Evolutionary conservation across 768 basidiomycete genomes (phyloP), one percentile per base, ranked within the genome.

Genomic region (Lactarius hatsudake): DNA sequence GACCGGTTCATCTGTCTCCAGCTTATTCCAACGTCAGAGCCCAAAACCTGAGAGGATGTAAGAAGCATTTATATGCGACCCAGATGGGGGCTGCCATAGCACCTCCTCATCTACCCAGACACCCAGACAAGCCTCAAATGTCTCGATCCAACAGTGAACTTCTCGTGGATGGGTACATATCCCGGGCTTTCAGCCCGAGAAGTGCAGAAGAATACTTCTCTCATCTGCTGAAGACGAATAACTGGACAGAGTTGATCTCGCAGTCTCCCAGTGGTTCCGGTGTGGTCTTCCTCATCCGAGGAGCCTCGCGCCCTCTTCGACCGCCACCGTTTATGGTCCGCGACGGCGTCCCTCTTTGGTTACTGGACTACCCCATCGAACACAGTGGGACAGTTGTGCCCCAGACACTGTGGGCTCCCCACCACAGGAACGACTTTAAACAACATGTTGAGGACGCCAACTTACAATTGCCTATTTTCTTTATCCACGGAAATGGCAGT

Each of bases 401-500:
- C 2, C 66, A 67, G 58, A 15, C 7, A 42, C 54, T 58, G 20
- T 68, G 68, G 68, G 38, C 48, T 2, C 68, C 68, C 20, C 56
- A 43, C 15, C 53, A 61, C 5, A 60, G 18, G 10, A 58, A 28
- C 23, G 68, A 69, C 45, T 26, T 38, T 2, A 62, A 9, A n/a
- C 56, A 54, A 58, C 32, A 69, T 38, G 68, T 69, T n/a, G 18
- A 20, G 30, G 62, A 56, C 2, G 68, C 68, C 20, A 12, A 20
- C 20, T 26, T 69, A 18, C 59, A 69, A 32, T n/a, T 66, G 60
- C 68, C 68, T 2, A 67, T 69, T 28, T 69, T 67, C 65, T 69
- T 69, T 20, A 5, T 28, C 34, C 68, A 58, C n/a, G 17, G 18
- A 7, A 36, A 61, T 15, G 68, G 68, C 45, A 4, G 23, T 10